Evolutionary conservation across 2,329 filamentous ascomycete species (phyloP).

Genomic region (Fusarium longipes): DNA sequence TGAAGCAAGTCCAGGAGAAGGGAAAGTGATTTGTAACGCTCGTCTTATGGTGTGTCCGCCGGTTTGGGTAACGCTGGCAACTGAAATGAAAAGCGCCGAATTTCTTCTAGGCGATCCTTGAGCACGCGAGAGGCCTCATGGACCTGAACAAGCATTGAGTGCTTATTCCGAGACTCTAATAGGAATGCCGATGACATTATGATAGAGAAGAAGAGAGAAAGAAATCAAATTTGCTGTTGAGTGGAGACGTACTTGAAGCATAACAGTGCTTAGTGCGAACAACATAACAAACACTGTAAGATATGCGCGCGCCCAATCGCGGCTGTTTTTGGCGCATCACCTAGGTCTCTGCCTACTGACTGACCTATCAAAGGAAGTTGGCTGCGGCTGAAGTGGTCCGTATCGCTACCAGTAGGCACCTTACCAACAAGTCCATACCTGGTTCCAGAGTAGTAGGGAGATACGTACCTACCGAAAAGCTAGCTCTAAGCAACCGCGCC

Average conservation of each 20-base stretch:
- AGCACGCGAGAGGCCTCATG: constrained; percentile 90
- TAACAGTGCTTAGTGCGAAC: constrained; percentile 35
- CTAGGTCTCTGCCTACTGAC: too few species aligned
- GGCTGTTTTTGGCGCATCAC: constrained; percentile 20
- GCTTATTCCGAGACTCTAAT: constrained; percentile 99
- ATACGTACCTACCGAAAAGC: constrained; percentile 37
- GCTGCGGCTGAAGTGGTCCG: background rate
- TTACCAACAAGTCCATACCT: too few species aligned
- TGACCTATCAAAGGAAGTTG: too few species aligned
- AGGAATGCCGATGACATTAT: constrained; percentile 89
- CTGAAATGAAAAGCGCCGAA: constrained; percentile 76
- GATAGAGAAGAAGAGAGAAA: constrained; percentile 58
- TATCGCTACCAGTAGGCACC: too few species aligned
- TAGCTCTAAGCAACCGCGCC: constrained; percentile 35
- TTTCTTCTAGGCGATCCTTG: constrained; percentile 93
- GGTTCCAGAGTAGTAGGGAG: constrained; percentile 14
- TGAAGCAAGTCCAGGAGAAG: constrained; percentile 74
- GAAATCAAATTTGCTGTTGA: constrained; percentile 43
- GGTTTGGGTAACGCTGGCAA: constrained; percentile 68
- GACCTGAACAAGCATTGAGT: constrained; percentile 94
- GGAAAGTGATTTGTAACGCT: constrained; percentile 59
- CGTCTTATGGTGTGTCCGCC: constrained; percentile 57
- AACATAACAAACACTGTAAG: constrained; percentile 17
- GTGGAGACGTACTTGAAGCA: constrained; percentile 44
- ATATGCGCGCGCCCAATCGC: constrained; percentile 24